Evolutionary conservation across 2,329 filamentous ascomycete genomes (phyloP).

Genomic region (Exophiala viscosa): DNA sequence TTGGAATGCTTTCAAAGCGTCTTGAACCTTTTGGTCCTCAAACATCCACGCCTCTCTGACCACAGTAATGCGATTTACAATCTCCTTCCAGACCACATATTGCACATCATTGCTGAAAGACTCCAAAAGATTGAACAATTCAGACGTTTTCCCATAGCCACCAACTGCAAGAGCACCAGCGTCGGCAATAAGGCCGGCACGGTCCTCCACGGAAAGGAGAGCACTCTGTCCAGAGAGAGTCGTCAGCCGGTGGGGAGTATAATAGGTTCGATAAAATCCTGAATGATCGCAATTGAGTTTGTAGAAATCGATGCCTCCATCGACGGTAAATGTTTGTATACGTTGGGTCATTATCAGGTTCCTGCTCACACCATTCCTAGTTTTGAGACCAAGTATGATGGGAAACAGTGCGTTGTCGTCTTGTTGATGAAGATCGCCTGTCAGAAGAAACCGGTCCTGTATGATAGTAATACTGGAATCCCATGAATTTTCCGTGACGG

Average conservation of each 20-base stretch:
- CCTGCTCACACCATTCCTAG: not conserved
- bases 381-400: not conserved
- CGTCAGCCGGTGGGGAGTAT: not conserved
- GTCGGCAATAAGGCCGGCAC: not conserved
- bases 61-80: no score
- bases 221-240: not conserved
- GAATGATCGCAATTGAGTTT: not conserved
- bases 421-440: slow-evolving; percentile 43
- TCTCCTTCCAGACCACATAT: no score
- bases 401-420: not conserved
- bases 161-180: not conserved
- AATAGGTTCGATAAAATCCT: not conserved
- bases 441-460: no score
- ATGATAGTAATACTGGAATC: no score
- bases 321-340: no score
- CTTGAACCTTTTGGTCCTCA: no score
- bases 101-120: no score
- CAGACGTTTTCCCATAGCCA: no score
- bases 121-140: no score
- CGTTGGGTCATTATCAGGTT: not conserved
- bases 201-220: not conserved
- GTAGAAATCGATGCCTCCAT: not conserved
- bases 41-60: no score
- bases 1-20: no score
- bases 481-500: slow-evolving; percentile 82